Conservation (phyloP, 2,329 filamentous ascomycete species). For the Trichophaea hybrida region DNA sequence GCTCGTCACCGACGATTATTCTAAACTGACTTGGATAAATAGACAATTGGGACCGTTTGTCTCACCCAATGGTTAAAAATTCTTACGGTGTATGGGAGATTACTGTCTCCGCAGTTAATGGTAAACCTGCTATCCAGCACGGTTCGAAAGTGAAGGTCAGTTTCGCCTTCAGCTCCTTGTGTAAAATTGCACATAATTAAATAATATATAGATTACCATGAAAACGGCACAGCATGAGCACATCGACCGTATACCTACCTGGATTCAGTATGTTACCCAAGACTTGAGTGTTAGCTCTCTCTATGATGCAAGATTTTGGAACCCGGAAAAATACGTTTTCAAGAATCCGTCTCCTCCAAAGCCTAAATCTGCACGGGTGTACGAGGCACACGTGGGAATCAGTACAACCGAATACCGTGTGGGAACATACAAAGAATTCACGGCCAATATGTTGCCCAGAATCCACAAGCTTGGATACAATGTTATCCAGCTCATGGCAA, state of each 20-base stretch:
- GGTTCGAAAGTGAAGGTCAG: conserved; percentile 89
- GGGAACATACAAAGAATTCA: conserved; percentile 95
- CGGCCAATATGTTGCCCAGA: conserved; percentile 73
- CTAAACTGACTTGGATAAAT: conserved; percentile 15
- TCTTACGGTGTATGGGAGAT: conserved; percentile 79
- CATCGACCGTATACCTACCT: conserved; percentile 79
- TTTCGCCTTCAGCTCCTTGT: conserved; percentile 1
- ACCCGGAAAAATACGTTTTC: conserved; percentile 69
- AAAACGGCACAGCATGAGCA: conserved; percentile 63
- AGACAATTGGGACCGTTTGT: conserved; percentile 76
- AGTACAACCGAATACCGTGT: conserved; percentile 81
- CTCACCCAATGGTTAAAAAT: conserved; percentile 78
- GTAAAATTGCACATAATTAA: background rate
- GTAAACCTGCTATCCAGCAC: conserved; percentile 68
- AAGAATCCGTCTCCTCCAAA: conserved; percentile 71
- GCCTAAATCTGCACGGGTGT: conserved; percentile 75
- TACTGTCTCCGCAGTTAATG: conserved; percentile 55
- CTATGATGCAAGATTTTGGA: conserved; percentile 96
- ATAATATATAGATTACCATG: conserved; percentile 56
- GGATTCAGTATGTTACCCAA: conserved; percentile 96
- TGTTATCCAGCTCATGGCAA: conserved; percentile 92
- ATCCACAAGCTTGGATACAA: conserved; percentile 91
- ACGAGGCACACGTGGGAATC: conserved; percentile 97
- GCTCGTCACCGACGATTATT: background rate
- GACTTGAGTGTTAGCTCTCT: conserved; percentile 77